Percentiles rank a stretch among this genome's conserved stretches.
Evolutionary conservation across 495 filamentous ascomycete species (phyloP).

Genomic region (Neohortaea acidophila): DNA sequence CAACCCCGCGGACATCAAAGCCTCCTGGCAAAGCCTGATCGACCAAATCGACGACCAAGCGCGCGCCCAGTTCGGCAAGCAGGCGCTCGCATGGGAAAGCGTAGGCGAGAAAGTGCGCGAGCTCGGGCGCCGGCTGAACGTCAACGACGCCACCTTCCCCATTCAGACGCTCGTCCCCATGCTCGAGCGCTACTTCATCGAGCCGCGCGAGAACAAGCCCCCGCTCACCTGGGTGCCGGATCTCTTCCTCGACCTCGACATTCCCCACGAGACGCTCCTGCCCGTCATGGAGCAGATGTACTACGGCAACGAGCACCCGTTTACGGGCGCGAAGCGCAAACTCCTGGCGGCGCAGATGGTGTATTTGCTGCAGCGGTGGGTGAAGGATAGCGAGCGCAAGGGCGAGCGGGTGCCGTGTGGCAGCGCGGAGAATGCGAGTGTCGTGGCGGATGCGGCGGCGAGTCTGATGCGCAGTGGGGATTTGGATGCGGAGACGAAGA

Average conservation of each 20-base stretch:
- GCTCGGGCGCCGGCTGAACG: slow-evolving; percentile 62
- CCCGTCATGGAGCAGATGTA: slow-evolving; percentile 68
- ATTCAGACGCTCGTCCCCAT: slow-evolving; percentile 43
- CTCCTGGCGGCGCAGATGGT: slow-evolving; percentile 47
- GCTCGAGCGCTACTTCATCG: slow-evolving; percentile 60
- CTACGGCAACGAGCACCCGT: slow-evolving; percentile 71
- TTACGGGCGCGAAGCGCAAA: slow-evolving; percentile 48
- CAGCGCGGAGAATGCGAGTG: slow-evolving; percentile 22
- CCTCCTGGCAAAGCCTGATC: slow-evolving; percentile 75
- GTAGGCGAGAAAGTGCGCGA: slow-evolving; percentile 57
- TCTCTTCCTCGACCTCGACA: slow-evolving; percentile 58
- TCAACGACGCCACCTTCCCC: slow-evolving; percentile 59
- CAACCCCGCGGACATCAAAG: slow-evolving; percentile 60
- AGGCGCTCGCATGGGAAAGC: slow-evolving; percentile 58
- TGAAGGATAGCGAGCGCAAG: slow-evolving; percentile 40
- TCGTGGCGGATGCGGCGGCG: slow-evolving; percentile 15
- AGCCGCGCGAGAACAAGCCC: slow-evolving; percentile 54
- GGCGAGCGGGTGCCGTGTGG: slow-evolving; percentile 32
- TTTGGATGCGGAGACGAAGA: slow-evolving; percentile 3
- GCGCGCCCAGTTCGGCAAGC: slow-evolving; percentile 18
- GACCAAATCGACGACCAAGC: slow-evolving; percentile 52
- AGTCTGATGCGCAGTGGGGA: slow-evolving; percentile 12
- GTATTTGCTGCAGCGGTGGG: slow-evolving; percentile 49
- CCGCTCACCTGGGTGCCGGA: slow-evolving; percentile 70
- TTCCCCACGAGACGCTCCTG: slow-evolving; percentile 59